Conservation (phyloP, 192 early-diverging fungal genomes). For the Mortierella claussenii region DNA sequence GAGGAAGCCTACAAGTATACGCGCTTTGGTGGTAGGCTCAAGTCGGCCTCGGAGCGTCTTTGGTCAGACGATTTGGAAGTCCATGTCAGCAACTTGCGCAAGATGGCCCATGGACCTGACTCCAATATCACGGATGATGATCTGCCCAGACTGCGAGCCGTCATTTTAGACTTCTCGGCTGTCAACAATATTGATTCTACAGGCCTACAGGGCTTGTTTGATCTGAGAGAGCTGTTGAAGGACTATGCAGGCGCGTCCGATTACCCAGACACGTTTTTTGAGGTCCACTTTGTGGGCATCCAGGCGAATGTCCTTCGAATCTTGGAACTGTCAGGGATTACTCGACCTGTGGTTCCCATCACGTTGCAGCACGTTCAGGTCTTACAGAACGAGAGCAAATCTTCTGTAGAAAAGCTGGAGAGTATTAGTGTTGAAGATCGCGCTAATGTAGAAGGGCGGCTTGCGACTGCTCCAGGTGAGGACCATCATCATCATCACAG, state of each 20-base stretch:
- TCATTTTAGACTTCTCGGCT: conserved; percentile 85
- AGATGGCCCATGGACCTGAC: conserved; percentile 10
- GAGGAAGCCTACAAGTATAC: conserved; percentile 55
- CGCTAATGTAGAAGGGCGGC: conserved; percentile 2
- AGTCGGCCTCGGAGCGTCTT: conserved; percentile 57
- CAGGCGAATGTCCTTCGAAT: conserved; percentile 35
- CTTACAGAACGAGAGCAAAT: not conserved
- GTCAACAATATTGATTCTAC: conserved; percentile 85
- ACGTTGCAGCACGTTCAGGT: conserved; percentile 29
- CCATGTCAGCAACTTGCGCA: conserved; percentile 27
- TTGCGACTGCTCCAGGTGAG: too few relatives aligned
- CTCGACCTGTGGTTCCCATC: conserved; percentile 23
- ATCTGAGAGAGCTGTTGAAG: conserved; percentile 50
- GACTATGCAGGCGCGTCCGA: conserved; percentile 44
- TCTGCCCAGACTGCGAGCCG: conserved; percentile 66
- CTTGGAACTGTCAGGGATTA: conserved; percentile 40
- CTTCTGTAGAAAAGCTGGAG: not conserved
- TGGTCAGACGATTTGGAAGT: conserved; percentile 62
- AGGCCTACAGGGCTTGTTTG: conserved; percentile 79
- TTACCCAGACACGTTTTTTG: conserved; percentile 40
- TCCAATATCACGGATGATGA: conserved; percentile 52
- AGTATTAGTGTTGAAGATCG: not conserved
- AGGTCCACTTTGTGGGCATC: conserved; percentile 54
- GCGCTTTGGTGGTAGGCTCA: conserved; percentile 54
- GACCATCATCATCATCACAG: not conserved